Conservation (phyloP, 1,139 yeast genomes). For the Yamadazyma spencermartinsiae region DNA sequence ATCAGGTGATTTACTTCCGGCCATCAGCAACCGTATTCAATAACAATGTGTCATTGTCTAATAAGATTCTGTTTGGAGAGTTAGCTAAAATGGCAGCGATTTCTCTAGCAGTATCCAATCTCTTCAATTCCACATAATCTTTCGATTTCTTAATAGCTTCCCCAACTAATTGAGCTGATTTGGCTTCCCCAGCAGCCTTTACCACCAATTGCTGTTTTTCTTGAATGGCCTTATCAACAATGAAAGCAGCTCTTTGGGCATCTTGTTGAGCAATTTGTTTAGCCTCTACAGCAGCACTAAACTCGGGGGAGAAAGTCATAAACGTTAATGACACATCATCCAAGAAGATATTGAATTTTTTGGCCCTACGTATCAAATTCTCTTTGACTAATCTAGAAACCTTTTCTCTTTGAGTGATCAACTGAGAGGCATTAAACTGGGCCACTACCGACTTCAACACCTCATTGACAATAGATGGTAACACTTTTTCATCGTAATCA, state of each 20-base stretch:
- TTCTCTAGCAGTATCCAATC: conserved; percentile 96
- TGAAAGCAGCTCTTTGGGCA: conserved; percentile 96
- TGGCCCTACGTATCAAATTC: conserved; percentile 86
- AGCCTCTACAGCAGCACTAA: conserved; percentile 96
- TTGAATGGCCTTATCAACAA: conserved; percentile 95
- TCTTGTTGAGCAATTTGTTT: conserved; percentile 99
- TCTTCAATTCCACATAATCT: conserved; percentile 94
- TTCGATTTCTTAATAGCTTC: conserved; percentile 95
- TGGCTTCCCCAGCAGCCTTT: conserved; percentile 97
- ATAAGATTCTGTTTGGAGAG: conserved; percentile 87
- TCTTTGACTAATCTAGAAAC: conserved; percentile 92
- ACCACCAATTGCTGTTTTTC: conserved; percentile 97
- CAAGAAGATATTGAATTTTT: conserved; percentile 78
- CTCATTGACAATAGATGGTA: conserved; percentile 96
- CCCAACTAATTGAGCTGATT: conserved; percentile 97
- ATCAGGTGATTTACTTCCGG: conserved; percentile 29
- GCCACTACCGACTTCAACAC: conserved; percentile 96
- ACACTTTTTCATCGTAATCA: conserved; percentile 94
- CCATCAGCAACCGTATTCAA: conserved; percentile 82
- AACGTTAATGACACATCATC: conserved; percentile 95
- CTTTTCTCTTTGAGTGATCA: conserved; percentile 96
- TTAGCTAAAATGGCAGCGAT: conserved; percentile 82
- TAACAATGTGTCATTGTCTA: conserved; percentile 89
- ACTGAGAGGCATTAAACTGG: conserved; percentile 95
- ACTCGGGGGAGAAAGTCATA: conserved; percentile 98